Conservation (phyloP, 352 stramenopile genomes). For the Phytophthora meadii region DNA sequence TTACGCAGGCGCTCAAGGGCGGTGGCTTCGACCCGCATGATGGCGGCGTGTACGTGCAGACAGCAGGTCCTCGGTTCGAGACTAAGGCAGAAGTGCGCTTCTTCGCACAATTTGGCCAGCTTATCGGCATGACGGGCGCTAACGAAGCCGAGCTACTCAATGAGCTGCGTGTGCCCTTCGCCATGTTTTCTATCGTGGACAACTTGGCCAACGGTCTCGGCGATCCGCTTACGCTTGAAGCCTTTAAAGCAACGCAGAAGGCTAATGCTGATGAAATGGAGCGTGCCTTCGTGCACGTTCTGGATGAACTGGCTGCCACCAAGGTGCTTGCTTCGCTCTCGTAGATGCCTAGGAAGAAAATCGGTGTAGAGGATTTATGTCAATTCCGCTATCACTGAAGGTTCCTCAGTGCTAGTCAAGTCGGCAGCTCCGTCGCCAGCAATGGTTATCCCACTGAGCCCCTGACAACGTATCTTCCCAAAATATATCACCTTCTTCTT, state of each 20-base stretch:
- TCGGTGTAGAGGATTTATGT: neutral
- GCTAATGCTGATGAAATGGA: constrained; percentile 77
- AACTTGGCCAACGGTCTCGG: constrained; percentile 90
- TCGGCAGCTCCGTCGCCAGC: constrained; percentile 14
- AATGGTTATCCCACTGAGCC: neutral
- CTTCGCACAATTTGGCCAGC: constrained; percentile 85
- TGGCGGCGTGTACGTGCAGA: constrained; percentile 89
- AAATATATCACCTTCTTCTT: constrained; percentile 7
- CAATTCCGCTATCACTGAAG: too few relatives aligned
- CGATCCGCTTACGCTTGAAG: constrained; percentile 77
- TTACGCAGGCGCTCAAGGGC: constrained; percentile 57
- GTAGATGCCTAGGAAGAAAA: constrained; percentile 2
- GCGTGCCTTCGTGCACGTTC: constrained; percentile 59
- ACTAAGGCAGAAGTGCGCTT: constrained; percentile 92
- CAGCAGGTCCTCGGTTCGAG: constrained; percentile 86
- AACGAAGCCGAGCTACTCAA: constrained; percentile 90
- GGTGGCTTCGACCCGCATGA: constrained; percentile 64
- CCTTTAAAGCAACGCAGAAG: constrained; percentile 85
- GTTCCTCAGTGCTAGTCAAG: neutral
- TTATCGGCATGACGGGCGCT: constrained; percentile 90
- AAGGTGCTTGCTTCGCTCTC: constrained; percentile 43
- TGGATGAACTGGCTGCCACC: constrained; percentile 53
- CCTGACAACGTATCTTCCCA: constrained; percentile 15
- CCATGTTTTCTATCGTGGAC: constrained; percentile 90
- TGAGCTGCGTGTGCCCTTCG: constrained; percentile 82